phyloP scores from a whole-genome alignment of 306 rosid species.

The Albizia julibrissin region DNA sequence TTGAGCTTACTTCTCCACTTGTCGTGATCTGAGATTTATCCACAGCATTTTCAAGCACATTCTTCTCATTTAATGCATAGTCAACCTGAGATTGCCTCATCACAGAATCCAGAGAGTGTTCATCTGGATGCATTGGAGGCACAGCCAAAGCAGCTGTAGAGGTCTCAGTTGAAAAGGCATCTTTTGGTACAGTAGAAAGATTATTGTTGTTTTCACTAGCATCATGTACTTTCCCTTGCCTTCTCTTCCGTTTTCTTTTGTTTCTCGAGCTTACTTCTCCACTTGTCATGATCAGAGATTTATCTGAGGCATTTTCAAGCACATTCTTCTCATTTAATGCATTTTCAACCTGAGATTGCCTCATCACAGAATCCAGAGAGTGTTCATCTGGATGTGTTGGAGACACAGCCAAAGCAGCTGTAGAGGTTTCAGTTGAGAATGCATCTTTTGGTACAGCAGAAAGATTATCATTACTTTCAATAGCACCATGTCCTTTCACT shows the following conservation, averaged over 20 bases:
- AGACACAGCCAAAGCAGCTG: constrained; percentile 3
- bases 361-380: not conserved
- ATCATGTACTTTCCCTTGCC: not conserved
- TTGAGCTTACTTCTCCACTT: not conserved
- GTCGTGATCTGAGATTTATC: not conserved
- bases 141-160: not conserved
- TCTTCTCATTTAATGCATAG: constrained; percentile 23
- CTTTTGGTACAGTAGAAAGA: constrained; percentile 14
- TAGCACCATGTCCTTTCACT: not conserved
- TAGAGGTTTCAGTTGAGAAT: constrained; percentile 21
- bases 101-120: constrained; percentile 32
- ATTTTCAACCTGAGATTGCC: not conserved
- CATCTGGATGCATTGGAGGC: constrained; percentile 27
- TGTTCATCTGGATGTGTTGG: not conserved
- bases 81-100: constrained; percentile 26
- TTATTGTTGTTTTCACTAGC: constrained; percentile 16
- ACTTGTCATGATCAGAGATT: not conserved
- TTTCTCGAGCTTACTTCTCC: not conserved
- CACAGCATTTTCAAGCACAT: not conserved
- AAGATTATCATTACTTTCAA: constrained; percentile 11
- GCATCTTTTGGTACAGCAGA: constrained; percentile 9
- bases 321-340: not conserved
- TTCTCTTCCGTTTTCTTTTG: not conserved
- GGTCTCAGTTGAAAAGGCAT: constrained; percentile 19
- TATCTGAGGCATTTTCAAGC: not conserved